Percentiles rank a stretch among this genome's conserved stretches.
phyloP scores from a whole-genome alignment of 371 early-diverging fungal genomes.

The Blyttiomyces sp. region DNA sequence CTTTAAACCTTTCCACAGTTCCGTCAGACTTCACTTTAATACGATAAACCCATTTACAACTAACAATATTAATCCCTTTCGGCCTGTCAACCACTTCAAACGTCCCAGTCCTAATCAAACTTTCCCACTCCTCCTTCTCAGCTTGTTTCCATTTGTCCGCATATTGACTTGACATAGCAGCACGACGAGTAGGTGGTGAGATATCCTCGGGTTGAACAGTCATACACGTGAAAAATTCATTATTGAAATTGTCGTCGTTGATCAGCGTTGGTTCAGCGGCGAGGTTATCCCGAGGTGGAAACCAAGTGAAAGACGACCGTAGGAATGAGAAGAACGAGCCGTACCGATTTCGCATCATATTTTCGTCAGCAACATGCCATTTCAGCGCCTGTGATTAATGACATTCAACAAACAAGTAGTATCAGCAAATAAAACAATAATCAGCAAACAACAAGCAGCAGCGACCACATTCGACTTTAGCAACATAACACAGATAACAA shows the following conservation, averaged over 20 bases:
- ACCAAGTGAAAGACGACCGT: not conserved
- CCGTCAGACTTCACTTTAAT: conserved; percentile 32
- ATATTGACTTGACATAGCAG: not conserved
- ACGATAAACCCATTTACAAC: conserved; percentile 36
- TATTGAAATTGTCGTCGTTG: too few species aligned
- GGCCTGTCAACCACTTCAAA: not conserved
- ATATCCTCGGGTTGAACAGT: too few species aligned
- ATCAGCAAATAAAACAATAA: not conserved
- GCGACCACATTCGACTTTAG: not conserved
- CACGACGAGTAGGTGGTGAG: not conserved
- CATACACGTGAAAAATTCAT: too few species aligned
- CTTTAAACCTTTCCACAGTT: conserved; percentile 26
- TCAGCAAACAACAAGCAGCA: not conserved
- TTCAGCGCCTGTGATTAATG: not conserved
- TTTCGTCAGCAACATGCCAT: not conserved
- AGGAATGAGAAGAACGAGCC: not conserved
- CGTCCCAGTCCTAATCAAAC: not conserved
- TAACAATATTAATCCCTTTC: conserved; percentile 6
- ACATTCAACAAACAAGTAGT: not conserved
- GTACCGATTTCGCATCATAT: not conserved
- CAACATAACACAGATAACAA: not conserved
- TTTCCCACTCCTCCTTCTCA: not conserved
- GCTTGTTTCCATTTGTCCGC: not conserved
- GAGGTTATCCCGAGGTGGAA: not conserved
- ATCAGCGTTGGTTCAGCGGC: not conserved